A percentile compares a stretch with the other conserved stretches of the same genome.
Evolutionary conservation across 2,329 filamentous ascomycete species (phyloP).

Genomic region (Annulohypoxylon truncatum): DNA sequence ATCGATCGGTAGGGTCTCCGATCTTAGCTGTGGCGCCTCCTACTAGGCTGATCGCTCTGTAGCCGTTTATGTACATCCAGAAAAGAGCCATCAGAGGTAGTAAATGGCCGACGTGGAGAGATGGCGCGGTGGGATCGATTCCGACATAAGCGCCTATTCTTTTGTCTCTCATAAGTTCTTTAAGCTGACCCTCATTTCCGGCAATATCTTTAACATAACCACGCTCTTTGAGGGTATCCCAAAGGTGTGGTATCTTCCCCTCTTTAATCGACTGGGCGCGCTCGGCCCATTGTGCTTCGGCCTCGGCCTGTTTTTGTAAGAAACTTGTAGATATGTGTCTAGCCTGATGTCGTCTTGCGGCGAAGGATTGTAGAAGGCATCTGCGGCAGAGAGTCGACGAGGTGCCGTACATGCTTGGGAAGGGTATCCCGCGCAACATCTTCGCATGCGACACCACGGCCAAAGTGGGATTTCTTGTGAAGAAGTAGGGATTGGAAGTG

Average conservation of each 20-base stretch:
- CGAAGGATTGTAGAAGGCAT: slow-evolving; percentile 40
- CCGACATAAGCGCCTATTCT: slow-evolving; percentile 82
- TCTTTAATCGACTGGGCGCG: slow-evolving; percentile 60
- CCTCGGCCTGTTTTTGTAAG: slow-evolving; percentile 57
- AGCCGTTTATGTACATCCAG: slow-evolving; percentile 84
- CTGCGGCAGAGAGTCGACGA: slow-evolving; percentile 44
- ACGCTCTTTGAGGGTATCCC: slow-evolving; percentile 75
- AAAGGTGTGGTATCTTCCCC: slow-evolving; percentile 65
- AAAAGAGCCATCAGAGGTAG: slow-evolving; percentile 85
- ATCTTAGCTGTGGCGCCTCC: slow-evolving; percentile 82
- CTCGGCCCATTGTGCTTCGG: slow-evolving; percentile 60
- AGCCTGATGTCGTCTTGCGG: slow-evolving; percentile 33
- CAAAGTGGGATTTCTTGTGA: neutral
- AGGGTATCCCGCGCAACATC: slow-evolving; percentile 38
- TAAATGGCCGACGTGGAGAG: slow-evolving; percentile 83
- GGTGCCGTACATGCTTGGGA: slow-evolving; percentile 17
- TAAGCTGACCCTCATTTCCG: slow-evolving; percentile 62
- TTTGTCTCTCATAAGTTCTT: slow-evolving; percentile 71
- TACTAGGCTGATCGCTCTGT: slow-evolving; percentile 73
- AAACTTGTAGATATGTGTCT: slow-evolving; percentile 57
- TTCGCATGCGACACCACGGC: neutral
- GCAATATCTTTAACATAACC: slow-evolving; percentile 80
- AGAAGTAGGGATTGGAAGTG: neutral
- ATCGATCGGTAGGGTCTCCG: slow-evolving; percentile 80
- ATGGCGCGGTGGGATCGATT: slow-evolving; percentile 83